phyloP scores from a whole-genome alignment of 805 yeast genomes.

The Metschnikowia reukaufii region DNA sequence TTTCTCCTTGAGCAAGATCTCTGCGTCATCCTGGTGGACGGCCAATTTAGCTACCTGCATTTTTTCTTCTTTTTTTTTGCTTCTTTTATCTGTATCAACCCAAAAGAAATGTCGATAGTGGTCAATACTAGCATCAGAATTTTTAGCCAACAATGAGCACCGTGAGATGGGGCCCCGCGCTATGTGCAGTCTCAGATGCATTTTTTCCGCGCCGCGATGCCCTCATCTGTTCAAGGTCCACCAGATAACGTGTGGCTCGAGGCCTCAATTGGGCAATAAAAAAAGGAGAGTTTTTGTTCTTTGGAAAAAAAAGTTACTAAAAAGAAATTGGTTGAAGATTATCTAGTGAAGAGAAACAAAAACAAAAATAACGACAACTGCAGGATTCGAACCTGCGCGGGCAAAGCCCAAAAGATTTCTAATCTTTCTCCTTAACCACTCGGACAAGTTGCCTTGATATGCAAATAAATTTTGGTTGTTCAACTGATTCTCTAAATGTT shows the following conservation, averaged over 20 bases:
- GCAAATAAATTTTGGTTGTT: background rate
- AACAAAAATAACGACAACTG: slow-evolving; percentile 52
- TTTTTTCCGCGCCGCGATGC: slow-evolving; percentile 2
- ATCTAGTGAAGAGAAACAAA: background rate
- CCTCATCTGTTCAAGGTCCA: background rate
- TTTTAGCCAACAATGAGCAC: slow-evolving; percentile 8
- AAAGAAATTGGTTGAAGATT: background rate
- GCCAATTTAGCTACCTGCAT: slow-evolving; percentile 80
- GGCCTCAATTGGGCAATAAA: no score
- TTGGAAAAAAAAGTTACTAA: background rate
- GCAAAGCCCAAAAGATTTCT: slow-evolving; percentile 74
- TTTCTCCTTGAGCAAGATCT: slow-evolving; percentile 67
- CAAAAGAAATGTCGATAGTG: slow-evolving; percentile 1
- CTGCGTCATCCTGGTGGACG: slow-evolving; percentile 71
- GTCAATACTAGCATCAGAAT: background rate
- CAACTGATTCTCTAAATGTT: no score
- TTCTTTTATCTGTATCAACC: no score
- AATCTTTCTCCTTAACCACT: slow-evolving; percentile 78
- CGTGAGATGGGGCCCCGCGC: slow-evolving; percentile 16
- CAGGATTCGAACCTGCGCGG: slow-evolving; percentile 82
- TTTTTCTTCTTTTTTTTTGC: slow-evolving; percentile 3
- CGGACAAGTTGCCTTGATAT: slow-evolving; percentile 56
- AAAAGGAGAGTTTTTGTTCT: background rate
- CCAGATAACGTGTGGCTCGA: background rate
- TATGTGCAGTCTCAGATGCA: slow-evolving; percentile 14